Evolutionary conservation across 1,284 basidiomycete species (phyloP).

Genomic region (Mycena citricolor): DNA sequence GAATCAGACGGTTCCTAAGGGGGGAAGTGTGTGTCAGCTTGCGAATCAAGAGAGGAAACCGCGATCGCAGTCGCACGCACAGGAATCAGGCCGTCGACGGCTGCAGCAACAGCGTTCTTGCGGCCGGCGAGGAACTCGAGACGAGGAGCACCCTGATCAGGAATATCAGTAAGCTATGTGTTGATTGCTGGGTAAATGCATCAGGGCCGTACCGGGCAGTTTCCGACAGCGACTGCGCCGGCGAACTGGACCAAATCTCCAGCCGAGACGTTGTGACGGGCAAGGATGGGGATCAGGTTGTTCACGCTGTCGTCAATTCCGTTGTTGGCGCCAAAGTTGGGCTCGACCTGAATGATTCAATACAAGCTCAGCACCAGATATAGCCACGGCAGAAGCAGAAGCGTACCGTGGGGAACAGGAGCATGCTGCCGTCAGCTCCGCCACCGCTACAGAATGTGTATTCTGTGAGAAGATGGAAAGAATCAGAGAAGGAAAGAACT

Average conservation of each 20-base stretch:
- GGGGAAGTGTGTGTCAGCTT: too few relatives aligned
- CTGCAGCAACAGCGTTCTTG: slow-evolving; percentile 16
- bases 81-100: slow-evolving; percentile 18
- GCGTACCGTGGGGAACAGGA: slow-evolving; percentile 18
- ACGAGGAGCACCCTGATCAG: slow-evolving; percentile 21
- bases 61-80: slow-evolving; percentile 23
- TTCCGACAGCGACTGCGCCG: slow-evolving; percentile 22
- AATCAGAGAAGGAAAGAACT: neutral
- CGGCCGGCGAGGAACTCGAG: slow-evolving; percentile 24
- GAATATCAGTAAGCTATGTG: too few relatives aligned
- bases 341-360: slow-evolving; percentile 10
- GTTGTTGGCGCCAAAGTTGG: slow-evolving; percentile 19
- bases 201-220: slow-evolving; percentile 16
- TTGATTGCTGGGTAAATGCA: too few relatives aligned
- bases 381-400: too few relatives aligned
- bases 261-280: slow-evolving; percentile 11
- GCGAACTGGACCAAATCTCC: slow-evolving; percentile 24
- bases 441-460: slow-evolving; percentile 17
- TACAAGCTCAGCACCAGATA: too few relatives aligned
- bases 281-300: slow-evolving; percentile 13
- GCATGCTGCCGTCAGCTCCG: slow-evolving; percentile 23
- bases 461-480: too few relatives aligned
- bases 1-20: slow-evolving; percentile 15
- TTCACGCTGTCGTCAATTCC: slow-evolving; percentile 21
- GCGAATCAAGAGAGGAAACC: too few relatives aligned